These are phyloP conservation scores for Monosporascus sp. DNA, from an alignment of 2,329 filamentous ascomycete species.

Conservation along the genomic window DNA sequence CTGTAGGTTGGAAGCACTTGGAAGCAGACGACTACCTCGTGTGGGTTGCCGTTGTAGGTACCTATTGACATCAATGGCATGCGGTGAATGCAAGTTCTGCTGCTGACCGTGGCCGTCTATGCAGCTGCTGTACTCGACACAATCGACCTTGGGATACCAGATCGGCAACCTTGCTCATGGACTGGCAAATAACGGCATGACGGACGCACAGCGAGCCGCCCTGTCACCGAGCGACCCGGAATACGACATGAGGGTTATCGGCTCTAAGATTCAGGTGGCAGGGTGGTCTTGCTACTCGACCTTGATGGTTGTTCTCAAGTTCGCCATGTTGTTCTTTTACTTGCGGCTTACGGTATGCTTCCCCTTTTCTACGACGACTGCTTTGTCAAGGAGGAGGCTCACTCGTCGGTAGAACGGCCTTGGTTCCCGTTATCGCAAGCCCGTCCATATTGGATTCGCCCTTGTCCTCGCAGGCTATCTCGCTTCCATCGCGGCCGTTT, in stretches of 20 bases:
- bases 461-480: constrained; percentile 40
- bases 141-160: constrained; percentile 41
- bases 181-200: constrained; percentile 50
- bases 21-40: constrained; percentile 28
- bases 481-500: constrained; percentile 38
- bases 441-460: constrained; percentile 40
- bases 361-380: neutral
- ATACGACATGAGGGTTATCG: constrained; percentile 36
- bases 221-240: constrained; percentile 37
- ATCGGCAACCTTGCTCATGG: constrained; percentile 42
- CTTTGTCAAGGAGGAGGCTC: neutral
- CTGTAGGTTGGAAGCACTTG: constrained; percentile 24
- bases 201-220: constrained; percentile 36
- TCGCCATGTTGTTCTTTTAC: constrained; percentile 49
- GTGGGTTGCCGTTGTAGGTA: constrained; percentile 23
- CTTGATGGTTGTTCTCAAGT: constrained; percentile 46
- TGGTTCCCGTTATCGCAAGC: constrained; percentile 31
- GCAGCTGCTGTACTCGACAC: constrained; percentile 43
- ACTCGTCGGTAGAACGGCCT: constrained; percentile 25
- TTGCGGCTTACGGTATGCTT: constrained; percentile 37
- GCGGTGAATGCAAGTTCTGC: neutral
- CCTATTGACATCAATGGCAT: neutral
- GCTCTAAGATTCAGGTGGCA: constrained; percentile 45
- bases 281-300: constrained; percentile 49
- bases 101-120: neutral